A percentile compares a stretch with the other conserved stretches of the same genome.
Conservation (phyloP, 78 protist species). For the Dictyostelium purpureum region DNA sequence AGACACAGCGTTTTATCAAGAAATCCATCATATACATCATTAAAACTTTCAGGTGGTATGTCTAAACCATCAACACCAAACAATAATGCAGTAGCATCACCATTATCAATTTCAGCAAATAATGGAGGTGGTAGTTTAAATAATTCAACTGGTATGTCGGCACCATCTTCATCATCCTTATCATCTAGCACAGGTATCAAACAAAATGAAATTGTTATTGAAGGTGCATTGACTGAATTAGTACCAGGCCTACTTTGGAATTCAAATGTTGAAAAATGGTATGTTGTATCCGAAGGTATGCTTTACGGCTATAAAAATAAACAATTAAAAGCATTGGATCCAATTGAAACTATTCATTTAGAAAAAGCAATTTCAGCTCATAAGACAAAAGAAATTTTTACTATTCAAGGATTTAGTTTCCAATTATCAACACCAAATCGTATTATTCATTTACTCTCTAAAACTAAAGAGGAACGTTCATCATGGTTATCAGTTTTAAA, state of each 20-base stretch:
- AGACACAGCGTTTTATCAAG: slow-evolving; percentile 60
- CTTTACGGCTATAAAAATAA: slow-evolving; percentile 34
- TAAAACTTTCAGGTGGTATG: slow-evolving; percentile 61
- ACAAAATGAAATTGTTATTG: slow-evolving; percentile 43
- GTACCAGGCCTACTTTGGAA: slow-evolving; percentile 72
- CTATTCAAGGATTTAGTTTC: slow-evolving; percentile 67
- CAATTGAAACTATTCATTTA: slow-evolving; percentile 60
- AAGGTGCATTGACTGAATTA: slow-evolving; percentile 56
- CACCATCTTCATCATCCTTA: not conserved
- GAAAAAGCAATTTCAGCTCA: slow-evolving; percentile 71
- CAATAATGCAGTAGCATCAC: not conserved
- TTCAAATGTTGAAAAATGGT: slow-evolving; percentile 73
- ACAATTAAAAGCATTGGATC: slow-evolving; percentile 15
- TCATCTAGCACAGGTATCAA: not conserved
- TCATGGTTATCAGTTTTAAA: slow-evolving; percentile 54
- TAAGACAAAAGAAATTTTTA: slow-evolving; percentile 67
- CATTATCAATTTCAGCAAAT: slow-evolving; percentile 3
- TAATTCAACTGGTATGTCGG: not conserved
- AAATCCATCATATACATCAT: slow-evolving; percentile 67
- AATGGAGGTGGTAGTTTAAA: not conserved
- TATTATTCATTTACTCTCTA: slow-evolving; percentile 59
- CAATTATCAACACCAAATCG: slow-evolving; percentile 68
- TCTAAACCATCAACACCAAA: slow-evolving; percentile 23
- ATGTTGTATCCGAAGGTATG: slow-evolving; percentile 54
- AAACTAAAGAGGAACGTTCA: slow-evolving; percentile 53